Evolutionary conservation across 2,329 filamentous ascomycete species (phyloP).

Genomic region (Trichoderma hamatum): DNA sequence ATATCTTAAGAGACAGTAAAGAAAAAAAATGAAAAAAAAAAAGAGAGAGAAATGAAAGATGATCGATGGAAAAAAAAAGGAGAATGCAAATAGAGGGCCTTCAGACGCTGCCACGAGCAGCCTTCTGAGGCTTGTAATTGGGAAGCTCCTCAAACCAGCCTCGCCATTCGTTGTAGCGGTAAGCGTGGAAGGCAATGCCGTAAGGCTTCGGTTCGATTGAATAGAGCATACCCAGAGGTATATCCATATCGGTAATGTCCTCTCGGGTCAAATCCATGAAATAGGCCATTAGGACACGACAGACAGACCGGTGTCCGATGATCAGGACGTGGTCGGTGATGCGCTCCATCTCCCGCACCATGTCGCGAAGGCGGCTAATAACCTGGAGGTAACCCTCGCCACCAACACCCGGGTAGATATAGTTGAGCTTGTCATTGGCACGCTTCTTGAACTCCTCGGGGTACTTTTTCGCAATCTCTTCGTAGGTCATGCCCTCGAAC

Average conservation of each 20-base stretch:
- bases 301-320: constrained; percentile 89
- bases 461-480: constrained; percentile 78
- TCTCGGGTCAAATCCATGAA: constrained; percentile 91
- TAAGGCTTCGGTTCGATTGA: constrained; percentile 97
- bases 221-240: constrained; percentile 91
- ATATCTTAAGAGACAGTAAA: constrained; percentile 6
- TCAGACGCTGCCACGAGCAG: constrained; percentile 40
- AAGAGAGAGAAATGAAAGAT: not conserved
- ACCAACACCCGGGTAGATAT: constrained; percentile 93
- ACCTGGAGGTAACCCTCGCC: constrained; percentile 97
- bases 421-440: constrained; percentile 84
- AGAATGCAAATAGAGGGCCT: not conserved
- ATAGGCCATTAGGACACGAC: constrained; percentile 90
- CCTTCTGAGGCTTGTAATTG: constrained; percentile 74
- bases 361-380: constrained; percentile 90
- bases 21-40: not conserved
- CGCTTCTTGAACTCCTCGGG: constrained; percentile 82
- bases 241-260: constrained; percentile 91
- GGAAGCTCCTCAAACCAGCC: constrained; percentile 84
- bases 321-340: constrained; percentile 95
- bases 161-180: constrained; percentile 77
- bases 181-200: constrained; percentile 95
- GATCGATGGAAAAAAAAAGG: not conserved
- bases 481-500: constrained; percentile 94
- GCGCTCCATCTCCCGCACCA: constrained; percentile 95